Evolutionary conservation across 768 basidiomycete genomes (phyloP).

Genomic region (Fibroporia radiculosa): DNA sequence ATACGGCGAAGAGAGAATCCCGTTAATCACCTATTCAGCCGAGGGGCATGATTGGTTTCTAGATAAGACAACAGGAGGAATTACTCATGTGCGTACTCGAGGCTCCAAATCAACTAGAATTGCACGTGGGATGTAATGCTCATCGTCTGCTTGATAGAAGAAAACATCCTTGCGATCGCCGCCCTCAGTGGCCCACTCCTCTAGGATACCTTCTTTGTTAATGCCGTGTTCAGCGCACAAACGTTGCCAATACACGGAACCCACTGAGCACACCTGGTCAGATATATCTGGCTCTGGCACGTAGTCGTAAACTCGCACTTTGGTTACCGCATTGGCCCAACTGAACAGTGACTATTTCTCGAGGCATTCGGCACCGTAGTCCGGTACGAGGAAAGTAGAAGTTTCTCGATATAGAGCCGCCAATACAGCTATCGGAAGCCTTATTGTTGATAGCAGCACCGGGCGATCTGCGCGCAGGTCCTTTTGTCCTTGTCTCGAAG

Average conservation of each 20-base stretch:
- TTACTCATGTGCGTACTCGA: slow-evolving; percentile 49
- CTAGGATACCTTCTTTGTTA: slow-evolving; percentile 88
- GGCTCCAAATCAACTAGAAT: slow-evolving; percentile 97
- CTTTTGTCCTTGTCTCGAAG: too few relatives aligned
- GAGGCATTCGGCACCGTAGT: slow-evolving; percentile 44
- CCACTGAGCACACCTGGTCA: slow-evolving; percentile 50
- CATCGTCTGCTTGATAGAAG: slow-evolving; percentile 99
- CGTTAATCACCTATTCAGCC: slow-evolving; percentile 88
- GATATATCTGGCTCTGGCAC: slow-evolving; percentile 9
- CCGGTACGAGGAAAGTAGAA: neutral
- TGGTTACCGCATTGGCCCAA: slow-evolving; percentile 93
- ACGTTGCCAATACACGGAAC: slow-evolving; percentile 96
- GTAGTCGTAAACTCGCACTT: slow-evolving; percentile 41
- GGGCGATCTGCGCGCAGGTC: too few relatives aligned
- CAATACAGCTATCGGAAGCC: too few relatives aligned
- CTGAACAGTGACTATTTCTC: slow-evolving; percentile 78
- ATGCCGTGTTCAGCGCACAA: slow-evolving; percentile 98
- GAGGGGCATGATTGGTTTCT: neutral
- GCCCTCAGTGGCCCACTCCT: slow-evolving; percentile 94
- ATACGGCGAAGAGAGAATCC: slow-evolving; percentile 83
- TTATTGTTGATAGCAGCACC: too few relatives aligned
- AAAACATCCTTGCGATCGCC: slow-evolving; percentile 98
- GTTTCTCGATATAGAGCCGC: neutral
- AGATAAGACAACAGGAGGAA: too few relatives aligned
- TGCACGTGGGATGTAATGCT: slow-evolving; percentile 96